phyloP scores from a whole-genome alignment of 352 stramenopile species.

The Phytophthora kernoviae region DNA sequence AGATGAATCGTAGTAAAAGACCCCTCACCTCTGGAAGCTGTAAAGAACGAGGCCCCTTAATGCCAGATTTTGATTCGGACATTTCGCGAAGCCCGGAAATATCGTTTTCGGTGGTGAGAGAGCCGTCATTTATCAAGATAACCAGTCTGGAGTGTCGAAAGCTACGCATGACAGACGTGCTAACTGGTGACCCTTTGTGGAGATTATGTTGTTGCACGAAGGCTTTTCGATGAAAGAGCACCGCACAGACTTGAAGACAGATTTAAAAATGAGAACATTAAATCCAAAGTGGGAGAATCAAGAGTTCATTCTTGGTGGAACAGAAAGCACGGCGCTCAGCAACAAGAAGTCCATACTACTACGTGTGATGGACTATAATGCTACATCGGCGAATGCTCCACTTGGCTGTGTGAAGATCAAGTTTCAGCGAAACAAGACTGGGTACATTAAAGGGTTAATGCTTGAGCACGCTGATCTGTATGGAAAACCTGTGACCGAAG shows the following conservation, averaged over 20 bases:
- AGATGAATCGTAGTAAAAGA: constrained; percentile 48
- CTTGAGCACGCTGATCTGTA: constrained; percentile 50
- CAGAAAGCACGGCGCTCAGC: constrained; percentile 48
- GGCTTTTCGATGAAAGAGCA: constrained; percentile 50
- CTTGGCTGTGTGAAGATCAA: constrained; percentile 63
- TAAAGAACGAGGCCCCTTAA: constrained; percentile 28
- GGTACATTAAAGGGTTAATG: constrained; percentile 52
- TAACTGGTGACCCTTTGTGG: constrained; percentile 70
- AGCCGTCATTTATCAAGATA: constrained; percentile 67
- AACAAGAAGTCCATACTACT: constrained; percentile 67
- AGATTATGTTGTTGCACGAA: constrained; percentile 54
- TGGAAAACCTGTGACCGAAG: constrained; percentile 27
- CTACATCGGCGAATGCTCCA: constrained; percentile 49
- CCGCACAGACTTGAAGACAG: constrained; percentile 64
- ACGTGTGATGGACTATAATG: constrained; percentile 66
- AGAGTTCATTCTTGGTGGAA: constrained; percentile 65
- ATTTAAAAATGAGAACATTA: constrained; percentile 66
- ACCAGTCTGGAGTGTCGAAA: constrained; percentile 62
- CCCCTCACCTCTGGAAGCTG: constrained; percentile 35
- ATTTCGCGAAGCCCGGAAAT: background rate
- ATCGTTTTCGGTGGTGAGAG: constrained; percentile 23
- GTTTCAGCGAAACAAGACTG: constrained; percentile 54
- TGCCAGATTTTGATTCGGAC: constrained; percentile 1
- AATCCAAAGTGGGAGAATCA: constrained; percentile 79
- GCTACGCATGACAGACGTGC: constrained; percentile 47